Percentiles rank a stretch among this genome's conserved stretches.
These are phyloP conservation scores for Fragaria ananassa DNA, from an alignment of 306 rosid genomes.

Conservation along the genomic window DNA sequence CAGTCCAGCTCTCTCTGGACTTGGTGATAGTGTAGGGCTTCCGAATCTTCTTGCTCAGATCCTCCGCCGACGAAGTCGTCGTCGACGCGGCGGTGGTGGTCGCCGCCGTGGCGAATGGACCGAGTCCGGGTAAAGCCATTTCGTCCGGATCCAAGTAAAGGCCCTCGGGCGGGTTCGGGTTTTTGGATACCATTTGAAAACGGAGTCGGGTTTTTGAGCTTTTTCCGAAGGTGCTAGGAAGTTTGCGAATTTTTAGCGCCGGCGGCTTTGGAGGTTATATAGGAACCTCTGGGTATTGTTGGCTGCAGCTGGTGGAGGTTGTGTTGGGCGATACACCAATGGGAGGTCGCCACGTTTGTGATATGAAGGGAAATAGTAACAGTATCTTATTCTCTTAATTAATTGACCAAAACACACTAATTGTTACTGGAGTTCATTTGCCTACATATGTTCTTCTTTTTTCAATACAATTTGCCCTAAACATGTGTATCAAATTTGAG, in stretches of 20 bases:
- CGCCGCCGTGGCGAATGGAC: slow-evolving; percentile 33
- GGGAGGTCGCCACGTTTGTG: slow-evolving; percentile 1
- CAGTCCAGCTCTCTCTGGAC: slow-evolving; percentile 98
- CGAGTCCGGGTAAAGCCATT: slow-evolving; percentile 58
- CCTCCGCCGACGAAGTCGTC: slow-evolving; percentile 49
- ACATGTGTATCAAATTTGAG: not conserved
- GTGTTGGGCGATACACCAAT: not conserved
- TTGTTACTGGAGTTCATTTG: not conserved
- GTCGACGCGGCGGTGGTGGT: slow-evolving; percentile 27
- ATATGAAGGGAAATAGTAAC: no score
- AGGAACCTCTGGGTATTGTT: not conserved
- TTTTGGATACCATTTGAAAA: slow-evolving; percentile 51
- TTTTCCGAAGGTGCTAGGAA: not conserved
- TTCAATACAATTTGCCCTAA: not conserved
- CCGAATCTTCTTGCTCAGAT: slow-evolving; percentile 67
- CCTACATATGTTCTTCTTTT: not conserved
- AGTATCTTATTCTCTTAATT: not conserved
- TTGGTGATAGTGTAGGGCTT: slow-evolving; percentile 94
- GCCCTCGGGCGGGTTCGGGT: slow-evolving; percentile 59
- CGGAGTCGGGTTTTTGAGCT: not conserved
- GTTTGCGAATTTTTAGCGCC: not conserved
- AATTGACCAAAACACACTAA: not conserved
- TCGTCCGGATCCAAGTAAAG: slow-evolving; percentile 60
- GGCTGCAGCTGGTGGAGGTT: not conserved
- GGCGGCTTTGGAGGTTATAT: not conserved